These are phyloP conservation scores for Aspergillus bombycis DNA, from an alignment of 2,329 filamentous ascomycete species.

Conservation along the genomic window DNA sequence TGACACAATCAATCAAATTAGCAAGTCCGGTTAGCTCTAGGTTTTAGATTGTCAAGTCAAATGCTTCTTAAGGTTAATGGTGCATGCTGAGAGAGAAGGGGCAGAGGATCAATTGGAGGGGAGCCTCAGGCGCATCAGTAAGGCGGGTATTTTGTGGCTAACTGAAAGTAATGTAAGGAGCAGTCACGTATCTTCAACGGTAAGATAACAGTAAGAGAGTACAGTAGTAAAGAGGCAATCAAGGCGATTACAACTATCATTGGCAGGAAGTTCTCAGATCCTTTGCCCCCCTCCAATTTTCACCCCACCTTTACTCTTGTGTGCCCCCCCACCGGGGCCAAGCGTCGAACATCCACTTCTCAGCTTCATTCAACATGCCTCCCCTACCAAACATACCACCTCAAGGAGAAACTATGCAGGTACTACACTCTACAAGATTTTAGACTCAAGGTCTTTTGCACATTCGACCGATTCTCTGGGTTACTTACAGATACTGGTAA, in stretches of 20 bases:
- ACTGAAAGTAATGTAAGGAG: conserved; percentile 1
- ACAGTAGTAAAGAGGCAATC: neutral
- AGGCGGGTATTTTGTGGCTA: conserved; percentile 1
- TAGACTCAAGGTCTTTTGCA: neutral
- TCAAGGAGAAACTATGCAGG: neutral
- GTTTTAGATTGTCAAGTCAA: conserved; percentile 3
- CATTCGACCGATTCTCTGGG: no score
- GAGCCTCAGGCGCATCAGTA: neutral
- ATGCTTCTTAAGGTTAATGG: neutral
- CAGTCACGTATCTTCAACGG: neutral
- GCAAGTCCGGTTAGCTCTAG: neutral
- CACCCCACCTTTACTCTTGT: neutral
- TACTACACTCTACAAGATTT: neutral
- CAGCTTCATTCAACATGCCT: neutral
- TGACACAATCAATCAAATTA: neutral
- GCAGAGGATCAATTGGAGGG: neutral
- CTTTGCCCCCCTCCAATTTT: neutral
- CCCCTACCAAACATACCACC: neutral
- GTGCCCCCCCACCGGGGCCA: neutral
- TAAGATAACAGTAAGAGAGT: neutral
- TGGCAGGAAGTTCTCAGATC: neutral
- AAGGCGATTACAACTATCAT: neutral
- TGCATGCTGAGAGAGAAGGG: neutral
- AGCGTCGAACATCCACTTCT: neutral
- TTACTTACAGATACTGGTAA: neutral